Base-by-base conservation (phyloP, 2,329 filamentous ascomycete genomes). In the Boeremia exigua region DNA sequence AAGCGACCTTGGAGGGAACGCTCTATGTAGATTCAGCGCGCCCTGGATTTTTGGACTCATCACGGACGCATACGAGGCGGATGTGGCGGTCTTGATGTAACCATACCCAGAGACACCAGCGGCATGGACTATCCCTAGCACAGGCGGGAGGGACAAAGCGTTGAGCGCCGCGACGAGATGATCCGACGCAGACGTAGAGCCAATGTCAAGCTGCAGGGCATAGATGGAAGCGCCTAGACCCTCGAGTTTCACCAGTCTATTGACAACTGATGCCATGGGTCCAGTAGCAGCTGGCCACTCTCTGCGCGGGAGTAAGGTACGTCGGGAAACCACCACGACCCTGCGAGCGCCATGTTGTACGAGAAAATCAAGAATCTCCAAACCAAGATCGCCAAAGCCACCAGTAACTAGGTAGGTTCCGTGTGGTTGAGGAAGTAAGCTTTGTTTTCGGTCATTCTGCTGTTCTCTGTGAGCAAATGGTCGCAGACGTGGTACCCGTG, bases 331-430 rank as follows among this genome's bases (percentile, higher is more conserved):
- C 1, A 80, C 63, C 1, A 80, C 66, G 2, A 80, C 56, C n/a
- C 78, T 69, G 2, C 77, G 69, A 28, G 78, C 78, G 0, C 77
- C 77, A 14, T 77, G 71, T 27, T 75, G 65, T 1, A 75, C 71
- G 2, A 80, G 59, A 49, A 74, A 79, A 10, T 69, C 61, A 6
- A 73, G 70, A 0, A 74, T 63, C 38, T 73, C 72, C 4, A 80
- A 68, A 1, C 78, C 79, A 2, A 81, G 68, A 9, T 69, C 72
- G 1, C 78, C 77, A 12, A 79, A 64, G 1, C 77, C 77, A 36
- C 78, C 77, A 11, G 78, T 78, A 27, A 81, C 73, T 17, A 80
- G 28, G 54, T 81, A 81, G 0, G 78, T 79, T 2, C 78, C 77
- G 15, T 74, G 66, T 67, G 67, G 19, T 72, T 66, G 27, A 7